Evolutionary conservation across 345 rosid species (phyloP).

Genomic region (Boechera stricta): DNA sequence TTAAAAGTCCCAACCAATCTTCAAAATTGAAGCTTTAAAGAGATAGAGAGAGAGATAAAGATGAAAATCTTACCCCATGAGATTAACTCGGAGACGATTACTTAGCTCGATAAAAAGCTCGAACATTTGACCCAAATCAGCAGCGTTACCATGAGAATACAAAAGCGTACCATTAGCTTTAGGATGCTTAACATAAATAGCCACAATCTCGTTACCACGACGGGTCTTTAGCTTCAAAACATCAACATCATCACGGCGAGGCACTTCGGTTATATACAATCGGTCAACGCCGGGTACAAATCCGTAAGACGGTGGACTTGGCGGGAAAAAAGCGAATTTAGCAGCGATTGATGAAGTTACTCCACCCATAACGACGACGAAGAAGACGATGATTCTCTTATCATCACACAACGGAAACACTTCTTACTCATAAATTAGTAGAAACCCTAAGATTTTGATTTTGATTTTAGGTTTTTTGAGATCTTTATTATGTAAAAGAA

Average conservation of each 20-base stretch:
- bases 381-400: slow-evolving; percentile 11
- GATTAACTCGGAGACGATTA: slow-evolving; percentile 83
- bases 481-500: slow-evolving; percentile 28
- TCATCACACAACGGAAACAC: slow-evolving; percentile 31
- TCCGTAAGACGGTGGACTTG: slow-evolving; percentile 81
- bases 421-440: slow-evolving; percentile 27
- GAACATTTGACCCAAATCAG: slow-evolving; percentile 96
- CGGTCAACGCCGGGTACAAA: slow-evolving; percentile 55
- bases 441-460: slow-evolving; percentile 33
- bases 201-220: slow-evolving; percentile 91
- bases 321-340: slow-evolving; percentile 99
- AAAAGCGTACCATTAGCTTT: slow-evolving; percentile 82
- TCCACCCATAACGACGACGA: slow-evolving; percentile 70
- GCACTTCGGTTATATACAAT: slow-evolving; percentile 62
- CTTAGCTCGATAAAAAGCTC: slow-evolving; percentile 91
- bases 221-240: slow-evolving; percentile 78
- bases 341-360: slow-evolving; percentile 97
- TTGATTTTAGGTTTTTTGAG: slow-evolving; percentile 27
- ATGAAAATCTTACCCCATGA: slow-evolving; percentile 70
- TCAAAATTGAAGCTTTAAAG: neutral
- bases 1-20: neutral
- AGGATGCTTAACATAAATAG: slow-evolving; percentile 75
- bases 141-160: slow-evolving; percentile 98
- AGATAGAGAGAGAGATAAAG: neutral
- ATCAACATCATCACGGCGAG: slow-evolving; percentile 72